A percentile compares a stretch with the other conserved stretches of the same genome.
These are phyloP conservation scores for Aureobasidium sp. DNA, from an alignment of 2,329 filamentous ascomycete genomes.

Conservation along the genomic window DNA sequence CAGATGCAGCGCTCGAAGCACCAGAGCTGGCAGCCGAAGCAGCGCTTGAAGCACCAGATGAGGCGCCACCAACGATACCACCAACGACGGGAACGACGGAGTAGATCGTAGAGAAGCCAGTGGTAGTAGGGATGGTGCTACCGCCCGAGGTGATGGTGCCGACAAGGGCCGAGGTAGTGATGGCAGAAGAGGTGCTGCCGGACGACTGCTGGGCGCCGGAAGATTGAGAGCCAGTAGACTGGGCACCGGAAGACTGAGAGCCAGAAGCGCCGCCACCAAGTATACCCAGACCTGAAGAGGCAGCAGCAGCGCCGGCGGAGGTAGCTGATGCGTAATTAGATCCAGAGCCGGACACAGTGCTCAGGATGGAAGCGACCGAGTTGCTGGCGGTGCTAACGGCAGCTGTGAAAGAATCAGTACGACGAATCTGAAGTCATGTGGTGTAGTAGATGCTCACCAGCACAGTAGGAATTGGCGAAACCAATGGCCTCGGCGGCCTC, in stretches of 20 bases:
- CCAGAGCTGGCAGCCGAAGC: slow-evolving; percentile 11
- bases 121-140: slow-evolving; percentile 24
- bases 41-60: slow-evolving; percentile 14
- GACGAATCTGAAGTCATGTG: neutral
- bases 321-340: slow-evolving; percentile 13
- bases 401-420: slow-evolving; percentile 5
- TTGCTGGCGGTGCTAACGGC: slow-evolving; percentile 2
- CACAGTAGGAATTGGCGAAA: slow-evolving; percentile 27
- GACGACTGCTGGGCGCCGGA: neutral
- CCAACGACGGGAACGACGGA: slow-evolving; percentile 13
- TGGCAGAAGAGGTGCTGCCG: slow-evolving; percentile 9
- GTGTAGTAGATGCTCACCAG: neutral
- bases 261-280: neutral
- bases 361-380: slow-evolving; percentile 9
- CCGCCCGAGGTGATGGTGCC: slow-evolving; percentile 22
- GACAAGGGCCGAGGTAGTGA: slow-evolving; percentile 25
- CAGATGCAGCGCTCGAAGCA: slow-evolving; percentile 12
- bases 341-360: slow-evolving; percentile 10
- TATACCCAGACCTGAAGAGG: neutral
- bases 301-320: slow-evolving; percentile 13
- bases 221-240: neutral
- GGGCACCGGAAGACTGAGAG: neutral
- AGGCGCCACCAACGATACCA: slow-evolving; percentile 12
- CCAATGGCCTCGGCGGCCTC: slow-evolving; percentile 22
- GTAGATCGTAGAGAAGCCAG: slow-evolving; percentile 28